Evolutionary conservation across 2,329 filamentous ascomycete species (phyloP), one percentile per base, ranked within the genome.

Genomic region (Aspergillus costaricaensis): DNA sequence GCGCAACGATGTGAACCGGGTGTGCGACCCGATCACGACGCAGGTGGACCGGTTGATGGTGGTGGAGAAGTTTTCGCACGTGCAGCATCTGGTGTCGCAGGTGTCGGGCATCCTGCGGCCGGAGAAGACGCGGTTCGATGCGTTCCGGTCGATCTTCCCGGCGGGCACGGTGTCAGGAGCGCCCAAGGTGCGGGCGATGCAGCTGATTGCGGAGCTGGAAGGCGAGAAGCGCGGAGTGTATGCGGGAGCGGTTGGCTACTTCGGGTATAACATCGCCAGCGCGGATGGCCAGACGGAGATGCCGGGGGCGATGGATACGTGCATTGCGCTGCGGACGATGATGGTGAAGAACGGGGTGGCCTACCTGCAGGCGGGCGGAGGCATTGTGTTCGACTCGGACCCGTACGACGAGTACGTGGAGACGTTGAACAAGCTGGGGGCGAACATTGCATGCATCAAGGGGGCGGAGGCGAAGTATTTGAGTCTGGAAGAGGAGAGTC

Each of bases 121-220:
- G 5, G 93, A 84, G 41, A 92, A 92, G 82, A 94, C 92, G 30
- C 86, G 95, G 60, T 99, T 96, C 78, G 94, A 98, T 73, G 95
- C 95, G 9, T 96, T 99, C 80, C 86, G 94, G 41, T 93, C 91
- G 66, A 97, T 99, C 70, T 99, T 99, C 81, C 95, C 95, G 0
- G 95, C 95, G 4, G 95, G 95, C 58, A 99, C 95, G 0, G 94
- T 98, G 30, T 95, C 91, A 17, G 95, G 95, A 4, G 94, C 95
- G 4, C 95, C 95, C 60, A 99, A 99, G 80, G 92, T 99, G 58
- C 87, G 89, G 64, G 95, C 95, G 2, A 99, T 99, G 95, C 91
- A 97, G 79, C 82, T 99, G 63, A 99, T 99, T 70, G 92, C 91
- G 50, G 94, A 98, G 80, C 81, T 98, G 50, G 95, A 99, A 79